phyloP scores from a whole-genome alignment of 371 early-diverging fungal genomes.

The Mortierella sp. region DNA sequence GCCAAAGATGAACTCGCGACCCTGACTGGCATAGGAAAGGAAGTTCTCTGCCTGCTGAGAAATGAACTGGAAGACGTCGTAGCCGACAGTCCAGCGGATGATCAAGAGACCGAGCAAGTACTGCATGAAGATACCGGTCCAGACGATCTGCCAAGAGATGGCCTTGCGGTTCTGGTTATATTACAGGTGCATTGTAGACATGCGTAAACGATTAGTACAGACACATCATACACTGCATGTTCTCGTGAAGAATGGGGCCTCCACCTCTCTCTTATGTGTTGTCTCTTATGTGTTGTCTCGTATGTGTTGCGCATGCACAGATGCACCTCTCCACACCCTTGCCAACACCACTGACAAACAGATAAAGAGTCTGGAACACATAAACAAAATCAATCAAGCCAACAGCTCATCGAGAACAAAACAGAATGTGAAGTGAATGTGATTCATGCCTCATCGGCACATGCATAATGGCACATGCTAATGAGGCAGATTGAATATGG shows the following conservation, averaged over 20 bases:
- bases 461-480: conserved; percentile 10
- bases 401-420: not conserved
- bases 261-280: no score
- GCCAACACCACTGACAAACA: no score
- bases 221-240: no score
- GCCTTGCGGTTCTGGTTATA: conserved; percentile 62
- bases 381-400: not conserved
- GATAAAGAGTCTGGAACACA: not conserved
- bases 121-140: conserved; percentile 80
- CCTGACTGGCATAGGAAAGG: conserved; percentile 73
- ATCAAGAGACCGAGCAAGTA: conserved; percentile 86
- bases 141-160: conserved; percentile 84
- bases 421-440: not conserved
- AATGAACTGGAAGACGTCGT: conserved; percentile 80
- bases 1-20: conserved; percentile 79
- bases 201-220: no score
- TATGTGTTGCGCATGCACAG: no score
- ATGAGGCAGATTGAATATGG: conserved; percentile 3
- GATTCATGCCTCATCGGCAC: conserved; percentile 23
- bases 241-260: no score
- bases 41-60: conserved; percentile 73
- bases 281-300: no score
- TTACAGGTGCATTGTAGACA: no score
- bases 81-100: conserved; percentile 80
- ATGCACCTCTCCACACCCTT: no score